Conservation (phyloP, 1,284 basidiomycete genomes). For the Fomitiporia mediterranea region DNA sequence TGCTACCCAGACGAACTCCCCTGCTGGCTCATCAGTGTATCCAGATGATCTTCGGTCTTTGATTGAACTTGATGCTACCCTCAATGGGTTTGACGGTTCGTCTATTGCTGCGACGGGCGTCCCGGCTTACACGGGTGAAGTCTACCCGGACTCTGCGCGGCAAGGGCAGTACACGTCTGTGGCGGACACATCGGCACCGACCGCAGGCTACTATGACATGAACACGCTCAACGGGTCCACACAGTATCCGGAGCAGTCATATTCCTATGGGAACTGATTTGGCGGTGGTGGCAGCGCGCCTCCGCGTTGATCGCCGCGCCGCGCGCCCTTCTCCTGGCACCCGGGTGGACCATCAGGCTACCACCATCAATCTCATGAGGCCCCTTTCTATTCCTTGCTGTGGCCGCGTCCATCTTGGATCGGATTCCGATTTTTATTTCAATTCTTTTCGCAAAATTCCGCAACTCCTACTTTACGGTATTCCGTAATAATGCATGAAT, state of each 20-base stretch:
- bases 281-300: background rate
- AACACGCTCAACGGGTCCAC: background rate
- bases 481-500: conserved; percentile 3
- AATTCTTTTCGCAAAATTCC: background rate
- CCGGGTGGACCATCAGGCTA: background rate
- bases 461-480: background rate
- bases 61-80: conserved; percentile 7
- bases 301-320: conserved; percentile 4
- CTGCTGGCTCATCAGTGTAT: conserved; percentile 25
- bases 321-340: background rate
- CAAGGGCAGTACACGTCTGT: background rate
- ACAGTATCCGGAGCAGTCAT: conserved; percentile 3
- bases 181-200: background rate
- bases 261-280: background rate
- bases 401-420: background rate
- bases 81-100: background rate
- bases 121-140: background rate
- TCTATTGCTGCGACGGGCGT: background rate
- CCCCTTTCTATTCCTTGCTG: background rate
- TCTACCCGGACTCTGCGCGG: background rate
- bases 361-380: background rate
- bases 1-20: conserved; percentile 24
- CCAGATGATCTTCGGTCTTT: conserved; percentile 12
- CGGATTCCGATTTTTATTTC: background rate
- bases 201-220: background rate